Evolutionary conservation across 768 basidiomycete species (phyloP), one percentile per base, ranked within the genome.

Genomic region (Epithele typhae): DNA sequence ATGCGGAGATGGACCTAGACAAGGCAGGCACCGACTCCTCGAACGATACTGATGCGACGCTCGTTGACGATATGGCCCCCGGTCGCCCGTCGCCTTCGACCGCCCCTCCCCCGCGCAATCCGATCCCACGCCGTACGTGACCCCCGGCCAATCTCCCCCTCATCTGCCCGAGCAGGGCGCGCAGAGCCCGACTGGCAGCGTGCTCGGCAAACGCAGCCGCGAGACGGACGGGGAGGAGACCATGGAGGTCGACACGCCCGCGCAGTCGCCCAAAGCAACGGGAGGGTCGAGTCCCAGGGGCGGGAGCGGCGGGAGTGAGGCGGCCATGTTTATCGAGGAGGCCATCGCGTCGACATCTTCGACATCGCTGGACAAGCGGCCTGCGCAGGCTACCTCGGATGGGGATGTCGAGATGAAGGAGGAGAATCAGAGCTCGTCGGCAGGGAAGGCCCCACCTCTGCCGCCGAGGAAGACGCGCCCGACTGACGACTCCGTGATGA

Each of bases 41-140:
- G 18, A 87, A 90, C 52, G 89, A 91, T 59, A 90, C 88, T 1
- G 89, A 92, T 63, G 89, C 89, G 14, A 92, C 90, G 11, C 75
- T 92, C 25, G 90, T 92, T 40, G 90, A 92, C 47, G 89, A 90
- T 61, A 79, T 64, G 35, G 55, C 58, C 11, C 48, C 59, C 7
- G 70, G 70, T 22, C 58, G 62, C 27, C 43, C 62, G 33, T 53
- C 46, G 51, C 68, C 44, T 49, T 64, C 42, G 22, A n/a, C 27
- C 27, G 27, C 27, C 27, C 14, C 27, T n/a, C n/a, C n/a, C n/a
- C n/a, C n/a, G n/a, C n/a, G n/a, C n/a, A n/a, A n/a, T n/a, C n/a
- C n/a, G n/a, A n/a, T n/a, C n/a, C n/a, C n/a, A n/a, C n/a, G n/a
- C n/a, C n/a, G n/a, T n/a, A n/a, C n/a, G n/a, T n/a, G n/a, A n/a